These are phyloP conservation scores for Phyllosticta citribraziliensis DNA, from an alignment of 2,329 filamentous ascomycete species.

Conservation along the genomic window DNA sequence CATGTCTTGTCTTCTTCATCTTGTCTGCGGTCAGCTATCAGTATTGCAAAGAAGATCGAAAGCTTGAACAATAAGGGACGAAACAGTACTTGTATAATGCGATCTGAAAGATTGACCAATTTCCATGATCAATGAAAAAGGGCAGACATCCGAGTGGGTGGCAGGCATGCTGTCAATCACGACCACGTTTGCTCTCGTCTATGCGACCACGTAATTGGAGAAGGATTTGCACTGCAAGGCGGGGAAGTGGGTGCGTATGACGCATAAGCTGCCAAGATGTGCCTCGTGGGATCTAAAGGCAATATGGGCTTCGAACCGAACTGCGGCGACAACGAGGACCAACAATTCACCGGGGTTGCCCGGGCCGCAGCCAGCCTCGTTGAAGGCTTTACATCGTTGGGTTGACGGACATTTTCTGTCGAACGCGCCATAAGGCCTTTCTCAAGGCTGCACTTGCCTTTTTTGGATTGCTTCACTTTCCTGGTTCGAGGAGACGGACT, in stretches of 20 bases:
- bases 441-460: not conserved
- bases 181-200: not conserved
- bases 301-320: not conserved
- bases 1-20: not conserved
- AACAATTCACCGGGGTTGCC: not conserved
- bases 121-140: not conserved
- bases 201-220: not conserved
- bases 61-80: not conserved
- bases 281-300: not conserved
- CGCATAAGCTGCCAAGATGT: not conserved
- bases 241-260: not conserved
- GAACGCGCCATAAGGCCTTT: not conserved
- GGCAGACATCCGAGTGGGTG: not conserved
- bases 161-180: not conserved
- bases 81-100: not conserved
- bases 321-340: not conserved
- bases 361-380: not conserved
- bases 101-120: not conserved
- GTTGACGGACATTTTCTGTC: not conserved
- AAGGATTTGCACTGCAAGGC: not conserved
- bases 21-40: too few species aligned
- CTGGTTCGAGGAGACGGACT: not conserved
- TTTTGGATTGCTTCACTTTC: not conserved
- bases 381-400: not conserved
- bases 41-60: too few species aligned